These are phyloP conservation scores for Mycena maculata DNA, from an alignment of 768 basidiomycete species.

Conservation along the genomic window DNA sequence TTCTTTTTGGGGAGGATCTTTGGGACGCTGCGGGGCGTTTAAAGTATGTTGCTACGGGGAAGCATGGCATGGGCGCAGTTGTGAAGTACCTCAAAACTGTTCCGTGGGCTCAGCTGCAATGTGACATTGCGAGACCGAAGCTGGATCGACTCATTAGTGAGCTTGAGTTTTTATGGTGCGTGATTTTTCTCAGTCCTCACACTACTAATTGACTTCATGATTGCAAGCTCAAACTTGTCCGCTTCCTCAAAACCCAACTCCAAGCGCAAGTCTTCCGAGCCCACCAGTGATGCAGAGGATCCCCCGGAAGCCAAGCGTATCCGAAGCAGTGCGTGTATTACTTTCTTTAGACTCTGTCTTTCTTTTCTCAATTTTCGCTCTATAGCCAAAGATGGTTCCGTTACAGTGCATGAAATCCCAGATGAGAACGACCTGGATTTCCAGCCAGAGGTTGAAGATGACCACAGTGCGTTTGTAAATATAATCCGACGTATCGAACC, in stretches of 20 bases:
- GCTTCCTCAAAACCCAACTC: constrained; percentile 10
- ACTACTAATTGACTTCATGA: constrained; percentile 2
- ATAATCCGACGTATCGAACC: not conserved
- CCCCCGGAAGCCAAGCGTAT: not conserved
- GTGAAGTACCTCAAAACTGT: constrained; percentile 11
- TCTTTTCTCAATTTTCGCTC: constrained; percentile 6
- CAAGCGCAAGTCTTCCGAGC: constrained; percentile 12
- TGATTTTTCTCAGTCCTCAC: not conserved
- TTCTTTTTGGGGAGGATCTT: constrained; percentile 19
- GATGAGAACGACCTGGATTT: constrained; percentile 3
- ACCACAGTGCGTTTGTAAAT: constrained; percentile 12
- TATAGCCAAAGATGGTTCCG: constrained; percentile 5
- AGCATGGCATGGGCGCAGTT: constrained; percentile 10
- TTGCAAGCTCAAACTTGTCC: not conserved
- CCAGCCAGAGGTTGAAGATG: constrained; percentile 2
- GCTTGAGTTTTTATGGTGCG: constrained; percentile 9
- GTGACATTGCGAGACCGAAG: not conserved
- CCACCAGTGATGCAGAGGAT: not conserved
- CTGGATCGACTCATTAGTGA: constrained; percentile 4
- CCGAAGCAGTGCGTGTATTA: constrained; percentile 10
- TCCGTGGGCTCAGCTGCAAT: not conserved
- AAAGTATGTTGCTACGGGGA: not conserved
- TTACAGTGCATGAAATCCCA: constrained; percentile 4
- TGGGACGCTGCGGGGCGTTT: constrained; percentile 12
- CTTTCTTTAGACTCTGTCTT: constrained; percentile 3